phyloP scores from a whole-genome alignment of 768 basidiomycete species.

The Macrolepiota dolichaula region DNA sequence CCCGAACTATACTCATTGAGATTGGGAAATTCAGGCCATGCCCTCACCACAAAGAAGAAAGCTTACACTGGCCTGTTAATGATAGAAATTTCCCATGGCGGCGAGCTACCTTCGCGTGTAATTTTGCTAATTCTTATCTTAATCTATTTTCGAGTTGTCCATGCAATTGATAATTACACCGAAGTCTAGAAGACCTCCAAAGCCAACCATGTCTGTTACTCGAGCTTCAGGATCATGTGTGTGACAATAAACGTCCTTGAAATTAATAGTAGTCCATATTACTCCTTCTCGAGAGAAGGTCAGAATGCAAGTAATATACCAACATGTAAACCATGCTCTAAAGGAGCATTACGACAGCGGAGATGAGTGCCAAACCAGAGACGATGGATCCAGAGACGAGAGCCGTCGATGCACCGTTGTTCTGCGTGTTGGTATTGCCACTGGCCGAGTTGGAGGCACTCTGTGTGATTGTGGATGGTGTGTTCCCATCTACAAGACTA shows the following conservation, averaged over 20 bases:
- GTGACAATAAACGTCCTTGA: neutral
- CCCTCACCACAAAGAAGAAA: neutral
- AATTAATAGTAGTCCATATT: neutral
- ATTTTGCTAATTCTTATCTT: too few relatives aligned
- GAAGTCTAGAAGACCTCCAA: too few relatives aligned
- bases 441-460: constrained; percentile 19
- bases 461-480: constrained; percentile 32
- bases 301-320: neutral
- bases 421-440: neutral
- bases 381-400: constrained; percentile 5
- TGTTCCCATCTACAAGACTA: constrained; percentile 30
- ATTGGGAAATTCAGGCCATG: neutral
- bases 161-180: too few relatives aligned
- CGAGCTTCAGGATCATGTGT: too few relatives aligned
- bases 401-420: neutral
- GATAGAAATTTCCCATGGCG: too few relatives aligned
- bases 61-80: neutral
- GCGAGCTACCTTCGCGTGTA: too few relatives aligned
- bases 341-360: constrained; percentile 5
- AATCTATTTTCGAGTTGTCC: too few relatives aligned
- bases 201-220: too few relatives aligned
- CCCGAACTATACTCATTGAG: constrained; percentile 18
- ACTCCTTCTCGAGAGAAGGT: neutral
- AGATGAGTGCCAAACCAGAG: constrained; percentile 8
- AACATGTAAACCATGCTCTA: neutral